Conservation (phyloP, 257 asterid genomes). For the Striga asiatica region DNA sequence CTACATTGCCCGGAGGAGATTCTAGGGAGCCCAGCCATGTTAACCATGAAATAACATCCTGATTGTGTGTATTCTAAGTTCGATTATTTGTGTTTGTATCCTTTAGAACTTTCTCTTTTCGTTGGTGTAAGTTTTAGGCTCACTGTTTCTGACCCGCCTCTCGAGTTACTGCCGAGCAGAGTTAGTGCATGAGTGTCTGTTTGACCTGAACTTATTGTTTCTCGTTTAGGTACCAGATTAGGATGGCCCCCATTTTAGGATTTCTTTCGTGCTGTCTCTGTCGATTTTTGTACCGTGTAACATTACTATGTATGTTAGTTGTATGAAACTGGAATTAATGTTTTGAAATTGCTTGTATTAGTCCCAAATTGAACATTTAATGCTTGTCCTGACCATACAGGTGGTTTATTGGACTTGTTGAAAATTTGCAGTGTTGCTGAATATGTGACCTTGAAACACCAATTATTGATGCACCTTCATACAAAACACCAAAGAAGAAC, state of each 20-base stretch:
- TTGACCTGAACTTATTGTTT: conserved; percentile 9
- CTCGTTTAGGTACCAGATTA: conserved; percentile 30
- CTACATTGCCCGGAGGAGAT: conserved; percentile 32
- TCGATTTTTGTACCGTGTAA: conserved; percentile 17
- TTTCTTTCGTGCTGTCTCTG: neutral
- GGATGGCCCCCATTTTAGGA: too few species aligned
- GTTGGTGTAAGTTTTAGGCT: conserved; percentile 26
- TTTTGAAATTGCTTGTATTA: too few species aligned
- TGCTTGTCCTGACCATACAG: too few species aligned
- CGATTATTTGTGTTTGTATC: conserved; percentile 15
- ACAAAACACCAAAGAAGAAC: too few species aligned
- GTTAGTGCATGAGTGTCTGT: conserved; percentile 23
- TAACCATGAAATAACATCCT: conserved; percentile 46
- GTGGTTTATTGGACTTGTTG: too few species aligned
- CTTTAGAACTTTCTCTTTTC: conserved; percentile 15
- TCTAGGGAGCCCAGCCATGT: conserved; percentile 46
- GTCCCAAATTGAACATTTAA: too few species aligned
- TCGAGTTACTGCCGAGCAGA: conserved; percentile 3
- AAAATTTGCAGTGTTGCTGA: too few species aligned
- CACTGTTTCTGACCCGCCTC: conserved; percentile 25
- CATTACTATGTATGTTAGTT: conserved; percentile 22
- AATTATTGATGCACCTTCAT: too few species aligned
- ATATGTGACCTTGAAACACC: too few species aligned
- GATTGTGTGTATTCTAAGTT: conserved; percentile 17
- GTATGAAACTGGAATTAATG: conserved; percentile 22